A percentile compares a stretch with the other conserved stretches of the same genome.
Conservation (phyloP, 257 asterid species). For the Ajuga chamaepitys region DNA sequence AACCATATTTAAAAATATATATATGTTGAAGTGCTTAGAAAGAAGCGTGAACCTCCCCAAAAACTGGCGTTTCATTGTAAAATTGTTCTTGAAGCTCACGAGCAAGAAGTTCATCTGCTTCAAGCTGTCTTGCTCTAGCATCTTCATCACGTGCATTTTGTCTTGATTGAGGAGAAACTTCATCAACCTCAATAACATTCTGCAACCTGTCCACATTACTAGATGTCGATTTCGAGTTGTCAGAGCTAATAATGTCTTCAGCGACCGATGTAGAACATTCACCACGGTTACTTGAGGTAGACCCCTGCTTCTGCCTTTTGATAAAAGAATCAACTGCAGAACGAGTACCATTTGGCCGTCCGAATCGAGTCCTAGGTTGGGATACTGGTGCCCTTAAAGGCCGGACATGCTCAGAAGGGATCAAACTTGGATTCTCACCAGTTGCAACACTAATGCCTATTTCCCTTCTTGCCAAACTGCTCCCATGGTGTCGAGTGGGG, state of each 20-base stretch:
- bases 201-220: slow-evolving; percentile 18
- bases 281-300: slow-evolving; percentile 33
- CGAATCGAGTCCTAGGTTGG: slow-evolving; percentile 25
- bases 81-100: slow-evolving; percentile 91
- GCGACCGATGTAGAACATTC: slow-evolving; percentile 49
- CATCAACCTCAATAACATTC: slow-evolving; percentile 46
- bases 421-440: slow-evolving; percentile 18
- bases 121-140: slow-evolving; percentile 67
- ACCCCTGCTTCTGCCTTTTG: slow-evolving; percentile 56
- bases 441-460: slow-evolving; percentile 26
- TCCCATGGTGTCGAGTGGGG: slow-evolving; percentile 26
- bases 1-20: not conserved
- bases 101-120: slow-evolving; percentile 86
- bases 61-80: slow-evolving; percentile 55
- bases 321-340: slow-evolving; percentile 24
- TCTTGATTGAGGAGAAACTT: slow-evolving; percentile 41
- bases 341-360: slow-evolving; percentile 25
- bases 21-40: not conserved
- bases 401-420: slow-evolving; percentile 25
- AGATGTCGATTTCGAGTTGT: slow-evolving; percentile 24
- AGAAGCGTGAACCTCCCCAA: slow-evolving; percentile 49
- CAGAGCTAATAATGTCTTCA: slow-evolving; percentile 44
- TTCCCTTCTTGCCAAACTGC: slow-evolving; percentile 27
- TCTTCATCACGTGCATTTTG: slow-evolving; percentile 26
- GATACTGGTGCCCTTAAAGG: slow-evolving; percentile 31